A percentile compares a stretch with the other conserved stretches of the same genome.
These are phyloP conservation scores for Eimeria mitis DNA, from an alignment of 169 alveolate genomes.

Conservation along the genomic window DNA sequence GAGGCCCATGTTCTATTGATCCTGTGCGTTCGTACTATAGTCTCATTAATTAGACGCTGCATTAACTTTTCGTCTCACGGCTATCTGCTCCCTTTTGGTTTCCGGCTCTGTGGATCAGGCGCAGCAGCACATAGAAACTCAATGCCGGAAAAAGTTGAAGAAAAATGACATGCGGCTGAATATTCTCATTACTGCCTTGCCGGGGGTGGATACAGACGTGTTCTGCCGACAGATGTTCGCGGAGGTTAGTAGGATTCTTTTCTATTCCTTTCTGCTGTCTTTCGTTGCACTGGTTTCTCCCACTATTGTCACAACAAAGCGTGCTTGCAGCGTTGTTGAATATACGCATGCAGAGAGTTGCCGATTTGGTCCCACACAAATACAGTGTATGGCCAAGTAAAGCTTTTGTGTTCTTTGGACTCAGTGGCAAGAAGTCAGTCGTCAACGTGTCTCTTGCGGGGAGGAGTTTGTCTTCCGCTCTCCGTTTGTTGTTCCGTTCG, in stretches of 20 bases:
- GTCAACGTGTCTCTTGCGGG: slow-evolving; percentile 49
- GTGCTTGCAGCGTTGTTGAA: background rate
- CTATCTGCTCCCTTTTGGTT: background rate
- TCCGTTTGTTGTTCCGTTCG: slow-evolving; percentile 3
- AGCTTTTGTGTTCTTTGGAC: background rate
- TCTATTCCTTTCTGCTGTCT: background rate
- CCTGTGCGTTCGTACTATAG: background rate
- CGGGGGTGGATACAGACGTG: slow-evolving; percentile 12
- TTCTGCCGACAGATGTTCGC: slow-evolving; percentile 48
- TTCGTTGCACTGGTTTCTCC: background rate
- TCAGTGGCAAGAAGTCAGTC: slow-evolving; percentile 68
- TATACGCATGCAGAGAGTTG: background rate
- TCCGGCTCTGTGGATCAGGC: slow-evolving; percentile 23
- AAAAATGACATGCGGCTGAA: slow-evolving; percentile 28
- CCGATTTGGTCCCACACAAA: background rate
- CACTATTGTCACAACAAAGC: background rate
- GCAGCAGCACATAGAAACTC: slow-evolving; percentile 40
- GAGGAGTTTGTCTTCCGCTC: slow-evolving; percentile 59
- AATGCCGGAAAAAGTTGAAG: background rate
- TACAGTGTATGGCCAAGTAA: background rate
- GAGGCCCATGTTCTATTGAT: background rate
- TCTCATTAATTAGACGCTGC: background rate
- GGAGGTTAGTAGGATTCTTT: slow-evolving; percentile 16
- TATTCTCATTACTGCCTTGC: slow-evolving; percentile 44
- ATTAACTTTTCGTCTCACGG: background rate